phyloP scores from a whole-genome alignment of 306 rosid species.

The Abrus pulchellus region DNA sequence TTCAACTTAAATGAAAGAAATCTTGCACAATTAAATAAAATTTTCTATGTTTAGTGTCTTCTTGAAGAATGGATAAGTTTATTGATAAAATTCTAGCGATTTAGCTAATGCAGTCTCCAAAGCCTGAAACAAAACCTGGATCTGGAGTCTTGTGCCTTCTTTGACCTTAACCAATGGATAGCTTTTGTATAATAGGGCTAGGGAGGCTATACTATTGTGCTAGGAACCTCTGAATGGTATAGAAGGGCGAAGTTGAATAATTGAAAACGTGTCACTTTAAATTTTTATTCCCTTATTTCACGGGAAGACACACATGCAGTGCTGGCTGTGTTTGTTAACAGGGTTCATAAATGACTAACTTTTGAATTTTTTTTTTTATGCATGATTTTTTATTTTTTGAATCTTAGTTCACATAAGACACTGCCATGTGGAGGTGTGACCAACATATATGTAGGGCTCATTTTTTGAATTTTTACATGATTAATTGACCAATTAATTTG shows the following conservation, averaged over 20 bases:
- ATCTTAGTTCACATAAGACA: background rate
- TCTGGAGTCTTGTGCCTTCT: background rate
- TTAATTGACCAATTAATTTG: conserved; percentile 18
- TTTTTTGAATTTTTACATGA: conserved; percentile 1
- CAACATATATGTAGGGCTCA: background rate
- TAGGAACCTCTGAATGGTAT: conserved; percentile 34
- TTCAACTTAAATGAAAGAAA: conserved; percentile 8
- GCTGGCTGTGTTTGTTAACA: conserved; percentile 1
- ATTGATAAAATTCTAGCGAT: conserved; percentile 19
- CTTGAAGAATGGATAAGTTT: conserved; percentile 1
- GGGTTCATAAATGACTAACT: background rate
- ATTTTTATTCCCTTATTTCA: conserved; percentile 16
- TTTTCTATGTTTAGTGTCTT: conserved; percentile 1
- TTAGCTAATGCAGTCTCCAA: conserved; percentile 22
- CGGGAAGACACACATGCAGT: conserved; percentile 6
- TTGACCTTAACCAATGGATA: background rate
- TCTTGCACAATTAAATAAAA: background rate
- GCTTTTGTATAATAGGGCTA: conserved; percentile 18
- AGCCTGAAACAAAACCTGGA: conserved; percentile 28
- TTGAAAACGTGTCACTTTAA: background rate
- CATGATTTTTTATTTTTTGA: conserved; percentile 5
- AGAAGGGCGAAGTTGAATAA: background rate
- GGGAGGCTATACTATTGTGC: conserved; percentile 1
- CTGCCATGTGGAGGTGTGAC: conserved; percentile 2
- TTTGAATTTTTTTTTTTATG: conserved; percentile 16